Evolutionary conservation across 345 rosid genomes (phyloP).

Genomic region (Eucalyptus guilfoylei): DNA sequence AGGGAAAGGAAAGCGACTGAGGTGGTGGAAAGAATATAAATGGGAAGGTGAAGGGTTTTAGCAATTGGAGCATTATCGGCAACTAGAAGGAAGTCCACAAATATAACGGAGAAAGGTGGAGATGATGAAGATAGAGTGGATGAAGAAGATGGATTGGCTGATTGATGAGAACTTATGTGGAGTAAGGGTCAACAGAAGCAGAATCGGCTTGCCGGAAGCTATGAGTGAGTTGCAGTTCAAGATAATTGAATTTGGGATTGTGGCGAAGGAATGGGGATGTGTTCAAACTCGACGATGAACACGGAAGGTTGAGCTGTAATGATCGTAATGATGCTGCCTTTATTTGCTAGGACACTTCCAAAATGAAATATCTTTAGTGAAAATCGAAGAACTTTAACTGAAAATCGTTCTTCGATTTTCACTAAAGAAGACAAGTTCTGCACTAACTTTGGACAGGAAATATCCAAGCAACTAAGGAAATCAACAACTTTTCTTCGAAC

Average conservation of each 20-base stretch:
- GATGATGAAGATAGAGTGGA: constrained; percentile 7
- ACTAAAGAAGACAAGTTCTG: no score
- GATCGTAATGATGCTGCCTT: constrained; percentile 13
- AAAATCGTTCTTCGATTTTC: no score
- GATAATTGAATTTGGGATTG: no score
- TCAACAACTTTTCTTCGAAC: no score
- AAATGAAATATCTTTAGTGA: no score
- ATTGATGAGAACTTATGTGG: constrained; percentile 12
- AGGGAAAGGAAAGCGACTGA: constrained; percentile 10
- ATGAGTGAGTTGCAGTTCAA: no score
- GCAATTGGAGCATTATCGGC: constrained; percentile 2
- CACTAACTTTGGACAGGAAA: no score
- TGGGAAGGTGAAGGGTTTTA: constrained; percentile 1
- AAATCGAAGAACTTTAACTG: no score
- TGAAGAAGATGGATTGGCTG: constrained; percentile 15
- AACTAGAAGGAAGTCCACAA: constrained; percentile 7
- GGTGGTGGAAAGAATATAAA: constrained; percentile 7
- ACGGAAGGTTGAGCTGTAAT: constrained; percentile 17
- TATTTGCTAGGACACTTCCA: not conserved
- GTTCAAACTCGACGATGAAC: constrained; percentile 11
- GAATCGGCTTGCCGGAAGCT: not conserved
- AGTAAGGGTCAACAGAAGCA: constrained; percentile 13
- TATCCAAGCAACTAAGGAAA: no score
- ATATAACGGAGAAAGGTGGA: constrained; percentile 6
- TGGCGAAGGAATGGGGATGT: constrained; percentile 12